Base-by-base conservation (phyloP, 805 yeast species). In the Myxozyma mucilagina region DNA sequence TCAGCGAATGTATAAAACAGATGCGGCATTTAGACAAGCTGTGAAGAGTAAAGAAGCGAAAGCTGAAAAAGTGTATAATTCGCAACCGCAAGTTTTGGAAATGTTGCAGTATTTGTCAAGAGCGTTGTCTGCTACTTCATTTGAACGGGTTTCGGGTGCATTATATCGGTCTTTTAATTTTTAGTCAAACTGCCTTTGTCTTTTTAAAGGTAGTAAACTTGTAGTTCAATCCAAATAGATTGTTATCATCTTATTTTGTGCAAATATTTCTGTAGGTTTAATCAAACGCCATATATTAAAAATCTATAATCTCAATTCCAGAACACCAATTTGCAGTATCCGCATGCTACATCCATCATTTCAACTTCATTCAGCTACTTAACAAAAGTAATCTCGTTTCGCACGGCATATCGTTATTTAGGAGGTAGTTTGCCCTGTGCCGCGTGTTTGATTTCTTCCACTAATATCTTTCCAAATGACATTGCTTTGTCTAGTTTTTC, bases 391-490 rank as follows among this genome's bases (percentile, higher is more conserved):
- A n/a, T 41, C 9, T 41, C 20, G n/a, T 10, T 9, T 41, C 18
- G n/a, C 18, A 32, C 5, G n/a, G 24, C n/a, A 35, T 9, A 20
- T 47, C 35, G 24, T 2, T 13, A 24, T 16, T 54, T 54, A 20
- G 53, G 52, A n/a, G 61, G 61, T 2, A 35, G 11, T 35, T 48
- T 48, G n/a, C 66, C 66, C 20, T 18, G 24, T 8, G 42, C 52
- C 4, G 63, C 66, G 3, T 58, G 53, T 48, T 62, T 62, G 8
- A 56, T n/a, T 32, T 62, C 66, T 29, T 62, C 66, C 5, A 54
- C 29, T 11, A 59, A 13, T 9, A 62, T 62, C 39, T 43, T 20
- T 35, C 55, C 53, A 34, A 62, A 59, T 36, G 47, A 44, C 38
- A 38, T 20, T 4, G 59, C 66, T 43, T 60, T 47, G 13, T 49